phyloP scores from a whole-genome alignment of 345 rosid species.

The Citrus australasica region DNA sequence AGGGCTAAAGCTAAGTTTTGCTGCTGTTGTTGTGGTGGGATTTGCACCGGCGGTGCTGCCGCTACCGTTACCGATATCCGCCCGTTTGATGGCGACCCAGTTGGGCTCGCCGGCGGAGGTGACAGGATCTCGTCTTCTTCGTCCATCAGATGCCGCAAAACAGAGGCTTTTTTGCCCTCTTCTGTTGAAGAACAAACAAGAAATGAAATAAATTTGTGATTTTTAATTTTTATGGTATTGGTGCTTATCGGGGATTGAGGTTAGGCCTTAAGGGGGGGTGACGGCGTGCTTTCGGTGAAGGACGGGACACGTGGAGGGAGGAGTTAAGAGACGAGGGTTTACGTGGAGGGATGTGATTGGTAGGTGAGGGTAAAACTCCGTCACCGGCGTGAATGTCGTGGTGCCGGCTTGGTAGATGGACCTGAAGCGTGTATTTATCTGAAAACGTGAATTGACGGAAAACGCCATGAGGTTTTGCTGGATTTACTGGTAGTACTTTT shows the following conservation, averaged over 20 bases:
- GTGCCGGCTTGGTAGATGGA: constrained; percentile 11
- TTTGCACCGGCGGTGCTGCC: constrained; percentile 23
- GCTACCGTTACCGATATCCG: constrained; percentile 47
- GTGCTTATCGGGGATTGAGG: background rate
- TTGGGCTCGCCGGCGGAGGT: constrained; percentile 27
- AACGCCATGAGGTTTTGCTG: constrained; percentile 27
- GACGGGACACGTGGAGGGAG: constrained; percentile 49
- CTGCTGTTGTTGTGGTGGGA: constrained; percentile 23
- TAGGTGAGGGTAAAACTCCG: constrained; percentile 19
- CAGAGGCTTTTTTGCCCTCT: background rate
- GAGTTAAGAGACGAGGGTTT: constrained; percentile 13
- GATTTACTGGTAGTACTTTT: constrained; percentile 26
- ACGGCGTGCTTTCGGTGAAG: constrained; percentile 59
- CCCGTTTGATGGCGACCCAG: constrained; percentile 36
- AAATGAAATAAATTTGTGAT: background rate
- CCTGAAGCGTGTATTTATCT: constrained; percentile 13
- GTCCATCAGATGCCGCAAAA: constrained; percentile 29
- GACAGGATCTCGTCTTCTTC: constrained; percentile 61
- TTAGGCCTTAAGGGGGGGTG: constrained; percentile 21
- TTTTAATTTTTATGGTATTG: background rate
- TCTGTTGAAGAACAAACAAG: background rate
- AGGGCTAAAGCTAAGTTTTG: constrained; percentile 34
- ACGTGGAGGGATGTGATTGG: constrained; percentile 39
- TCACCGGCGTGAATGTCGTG: constrained; percentile 46
- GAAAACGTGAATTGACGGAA: constrained; percentile 34